Evolutionary conservation across 139 green algal species (phyloP), one percentile per base, ranked within the genome.

Genomic region (Astrephomene gubernaculifera): DNA sequence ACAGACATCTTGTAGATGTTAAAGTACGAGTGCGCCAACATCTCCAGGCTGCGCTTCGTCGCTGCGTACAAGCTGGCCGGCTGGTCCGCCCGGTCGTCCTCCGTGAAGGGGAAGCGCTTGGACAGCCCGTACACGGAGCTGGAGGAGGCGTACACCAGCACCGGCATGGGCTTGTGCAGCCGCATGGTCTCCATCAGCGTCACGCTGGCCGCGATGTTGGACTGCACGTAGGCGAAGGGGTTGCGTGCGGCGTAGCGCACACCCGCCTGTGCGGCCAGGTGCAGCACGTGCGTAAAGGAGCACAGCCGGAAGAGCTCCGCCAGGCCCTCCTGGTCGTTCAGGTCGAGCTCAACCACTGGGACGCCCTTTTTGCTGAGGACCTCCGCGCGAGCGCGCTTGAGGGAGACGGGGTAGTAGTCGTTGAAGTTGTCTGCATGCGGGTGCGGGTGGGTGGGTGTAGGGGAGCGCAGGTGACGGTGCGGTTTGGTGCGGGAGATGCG

Each of bases 381-480:
- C 8, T 65, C 4, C 54, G 89, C 79, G 6, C 95, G 81, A 4
- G 89, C 90, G 19, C 88, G 86, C 86, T 98, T 98, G 4, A 98
- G 88, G 4, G 86, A 83, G 0, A 91, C 81, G 0, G 88, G 87
- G 81, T 98, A 98, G 86, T 97, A 97, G 82, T 94, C 87, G 73
- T 97, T 97, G 88, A 98, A 97, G 87, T 97, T 97, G 87, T 98
- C 95, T n/a, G n/a, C n/a, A n/a, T n/a, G n/a, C n/a, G n/a, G n/a
- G n/a, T n/a, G n/a, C n/a, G n/a, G n/a, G n/a, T n/a, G n/a, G n/a
- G n/a, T n/a, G n/a, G n/a, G n/a, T n/a, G n/a, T n/a, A n/a, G n/a
- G n/a, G n/a, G n/a, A n/a, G n/a, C n/a, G n/a, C n/a, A n/a, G n/a
- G n/a, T n/a, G n/a, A n/a, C n/a, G n/a, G n/a, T n/a, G n/a, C n/a